These are phyloP conservation scores for Blastomyces emzantsi DNA, from an alignment of 2,329 filamentous ascomycete genomes.

Conservation along the genomic window DNA sequence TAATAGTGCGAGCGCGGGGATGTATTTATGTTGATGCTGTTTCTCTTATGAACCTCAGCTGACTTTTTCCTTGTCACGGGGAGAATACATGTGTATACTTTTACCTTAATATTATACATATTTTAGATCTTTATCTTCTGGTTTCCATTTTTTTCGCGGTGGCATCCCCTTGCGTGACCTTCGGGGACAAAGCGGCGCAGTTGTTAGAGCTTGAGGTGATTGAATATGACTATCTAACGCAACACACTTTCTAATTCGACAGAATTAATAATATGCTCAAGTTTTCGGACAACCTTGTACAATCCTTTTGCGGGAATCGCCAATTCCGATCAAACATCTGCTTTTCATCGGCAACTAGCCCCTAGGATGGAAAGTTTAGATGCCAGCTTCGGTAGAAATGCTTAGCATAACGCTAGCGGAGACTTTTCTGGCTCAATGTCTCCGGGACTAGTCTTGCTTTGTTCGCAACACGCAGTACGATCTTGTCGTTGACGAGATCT, in stretches of 20 bases:
- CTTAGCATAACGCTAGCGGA: background rate
- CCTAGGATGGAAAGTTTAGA: background rate
- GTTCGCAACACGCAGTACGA: background rate
- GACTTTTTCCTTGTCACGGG: background rate
- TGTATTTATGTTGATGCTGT: background rate
- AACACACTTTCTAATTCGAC: too few species aligned
- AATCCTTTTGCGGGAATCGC: too few species aligned
- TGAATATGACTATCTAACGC: too few species aligned
- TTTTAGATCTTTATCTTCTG: background rate
- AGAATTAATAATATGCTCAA: too few species aligned
- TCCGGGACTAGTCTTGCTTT: too few species aligned
- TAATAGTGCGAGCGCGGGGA: background rate
- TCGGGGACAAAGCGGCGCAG: too few species aligned
- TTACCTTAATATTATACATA: constrained; percentile 1
- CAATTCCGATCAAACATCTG: too few species aligned
- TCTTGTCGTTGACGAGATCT: too few species aligned
- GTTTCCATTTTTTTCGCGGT: background rate
- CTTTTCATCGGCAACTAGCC: too few species aligned
- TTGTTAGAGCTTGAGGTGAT: too few species aligned
- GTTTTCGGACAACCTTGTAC: background rate
- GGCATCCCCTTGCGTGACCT: too few species aligned
- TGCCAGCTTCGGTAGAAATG: background rate
- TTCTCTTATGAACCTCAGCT: background rate
- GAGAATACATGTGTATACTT: background rate
- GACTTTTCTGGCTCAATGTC: background rate